Percentiles rank a stretch among this genome's conserved stretches.
Conservation (phyloP, 441 rosid genomes). For the Populus trichocarpa region DNA sequence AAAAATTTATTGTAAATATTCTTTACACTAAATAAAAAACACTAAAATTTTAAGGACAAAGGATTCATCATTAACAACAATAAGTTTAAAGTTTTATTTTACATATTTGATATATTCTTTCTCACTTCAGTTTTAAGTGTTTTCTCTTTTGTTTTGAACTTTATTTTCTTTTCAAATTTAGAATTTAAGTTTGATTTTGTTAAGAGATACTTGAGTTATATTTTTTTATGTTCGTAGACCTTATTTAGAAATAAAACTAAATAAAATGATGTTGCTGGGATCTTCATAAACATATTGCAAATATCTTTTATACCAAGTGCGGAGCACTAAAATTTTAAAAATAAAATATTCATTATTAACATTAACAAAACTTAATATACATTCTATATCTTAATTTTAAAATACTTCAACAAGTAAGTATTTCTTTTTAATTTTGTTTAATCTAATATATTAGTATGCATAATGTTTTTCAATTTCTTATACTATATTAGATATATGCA, state of each 20-base stretch:
- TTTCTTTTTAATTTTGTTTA: neutral
- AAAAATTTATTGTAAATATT: too few species aligned
- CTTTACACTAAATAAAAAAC: too few species aligned
- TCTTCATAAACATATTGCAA: neutral
- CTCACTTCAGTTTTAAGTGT: neutral
- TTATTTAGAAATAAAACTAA: too few species aligned
- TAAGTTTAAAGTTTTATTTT: too few species aligned
- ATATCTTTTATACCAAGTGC: accelerated
- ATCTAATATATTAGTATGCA: neutral
- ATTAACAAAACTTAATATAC: neutral
- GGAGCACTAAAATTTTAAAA: neutral
- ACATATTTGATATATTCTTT: too few species aligned
- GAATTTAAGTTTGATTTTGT: accelerated
- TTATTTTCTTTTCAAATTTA: too few species aligned
- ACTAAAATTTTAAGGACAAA: too few species aligned
- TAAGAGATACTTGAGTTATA: too few species aligned
- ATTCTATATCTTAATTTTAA: neutral
- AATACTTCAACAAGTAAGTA: neutral
- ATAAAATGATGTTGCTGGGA: neutral
- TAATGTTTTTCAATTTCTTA: neutral
- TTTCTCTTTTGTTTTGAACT: too few species aligned
- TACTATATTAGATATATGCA: too few species aligned
- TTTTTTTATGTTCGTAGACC: accelerated
- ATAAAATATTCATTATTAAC: neutral
- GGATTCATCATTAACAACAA: too few species aligned